Evolutionary conservation across 495 filamentous ascomycete species (phyloP).

Genomic region (Annulohypoxylon bovei): DNA sequence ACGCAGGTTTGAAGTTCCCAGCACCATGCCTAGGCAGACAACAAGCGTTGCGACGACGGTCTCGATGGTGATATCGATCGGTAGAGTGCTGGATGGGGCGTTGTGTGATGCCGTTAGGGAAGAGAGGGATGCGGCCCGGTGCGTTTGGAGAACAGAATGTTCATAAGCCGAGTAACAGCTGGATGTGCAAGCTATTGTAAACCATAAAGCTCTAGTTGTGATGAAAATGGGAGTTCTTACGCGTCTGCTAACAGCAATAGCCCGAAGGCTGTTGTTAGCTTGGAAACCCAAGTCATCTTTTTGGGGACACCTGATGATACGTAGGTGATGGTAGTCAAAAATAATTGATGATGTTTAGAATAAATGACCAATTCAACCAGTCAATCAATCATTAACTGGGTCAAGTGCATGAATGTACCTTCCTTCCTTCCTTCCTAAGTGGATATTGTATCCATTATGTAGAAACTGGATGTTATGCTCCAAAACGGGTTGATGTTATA

Average conservation of each 20-base stretch:
- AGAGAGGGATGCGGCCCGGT: conserved; percentile 59
- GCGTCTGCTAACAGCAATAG: conserved; percentile 75
- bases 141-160: conserved; percentile 75
- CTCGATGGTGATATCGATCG: conserved; percentile 82
- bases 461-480: conserved; percentile 19
- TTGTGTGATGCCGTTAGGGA: conserved; percentile 52
- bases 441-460: conserved; percentile 12
- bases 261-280: conserved; percentile 70
- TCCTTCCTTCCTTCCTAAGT: background rate
- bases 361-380: background rate
- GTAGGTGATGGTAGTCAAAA: conserved; percentile 5
- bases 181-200: conserved; percentile 15
- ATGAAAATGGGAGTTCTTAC: conserved; percentile 57
- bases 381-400: background rate
- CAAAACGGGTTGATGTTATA: conserved; percentile 16
- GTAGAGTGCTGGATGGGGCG: conserved; percentile 57
- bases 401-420: conserved; percentile 1
- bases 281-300: conserved; percentile 73
- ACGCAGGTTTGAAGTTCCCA: conserved; percentile 73
- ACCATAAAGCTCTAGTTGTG: background rate
- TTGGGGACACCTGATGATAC: background rate
- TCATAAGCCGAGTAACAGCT: conserved; percentile 91
- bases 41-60: conserved; percentile 75
- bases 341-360: conserved; percentile 5
- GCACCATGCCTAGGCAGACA: conserved; percentile 74